Conservation (phyloP, 2,329 filamentous ascomycete genomes). For the Talaromyces verruculosus region DNA sequence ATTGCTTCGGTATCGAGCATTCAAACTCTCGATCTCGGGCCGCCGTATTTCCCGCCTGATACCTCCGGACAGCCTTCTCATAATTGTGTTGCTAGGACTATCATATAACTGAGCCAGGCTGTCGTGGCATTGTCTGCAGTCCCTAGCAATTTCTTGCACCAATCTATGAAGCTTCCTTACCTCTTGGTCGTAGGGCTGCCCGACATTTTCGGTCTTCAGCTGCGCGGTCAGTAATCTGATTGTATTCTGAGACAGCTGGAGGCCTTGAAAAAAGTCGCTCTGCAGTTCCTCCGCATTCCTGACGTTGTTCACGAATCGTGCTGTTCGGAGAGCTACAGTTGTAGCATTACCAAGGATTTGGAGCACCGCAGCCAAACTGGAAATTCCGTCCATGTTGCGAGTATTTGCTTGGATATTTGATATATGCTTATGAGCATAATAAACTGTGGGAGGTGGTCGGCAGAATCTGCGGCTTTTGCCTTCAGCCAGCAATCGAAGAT, state of each 20-base stretch:
- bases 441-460: background rate
- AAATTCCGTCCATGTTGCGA: conserved; percentile 6
- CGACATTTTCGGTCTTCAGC: background rate
- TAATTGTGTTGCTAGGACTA: background rate
- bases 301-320: conserved; percentile 3
- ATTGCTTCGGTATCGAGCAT: conserved; percentile 9
- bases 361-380: background rate
- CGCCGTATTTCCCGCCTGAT: conserved; percentile 1
- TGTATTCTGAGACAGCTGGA: background rate
- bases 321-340: background rate
- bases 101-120: background rate
- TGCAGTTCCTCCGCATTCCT: background rate
- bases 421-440: too few relatives aligned
- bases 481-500: background rate
- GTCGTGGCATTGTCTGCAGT: background rate
- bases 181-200: background rate
- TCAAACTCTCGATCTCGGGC: conserved; percentile 9
- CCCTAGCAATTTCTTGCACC: background rate
- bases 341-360: conserved; percentile 6
- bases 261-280: background rate
- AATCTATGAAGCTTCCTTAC: background rate
- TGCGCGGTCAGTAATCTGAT: background rate
- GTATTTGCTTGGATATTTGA: background rate
- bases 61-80: background rate
- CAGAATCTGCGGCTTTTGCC: background rate